phyloP scores from a whole-genome alignment of 768 basidiomycete genomes.

The Russula compacta region DNA sequence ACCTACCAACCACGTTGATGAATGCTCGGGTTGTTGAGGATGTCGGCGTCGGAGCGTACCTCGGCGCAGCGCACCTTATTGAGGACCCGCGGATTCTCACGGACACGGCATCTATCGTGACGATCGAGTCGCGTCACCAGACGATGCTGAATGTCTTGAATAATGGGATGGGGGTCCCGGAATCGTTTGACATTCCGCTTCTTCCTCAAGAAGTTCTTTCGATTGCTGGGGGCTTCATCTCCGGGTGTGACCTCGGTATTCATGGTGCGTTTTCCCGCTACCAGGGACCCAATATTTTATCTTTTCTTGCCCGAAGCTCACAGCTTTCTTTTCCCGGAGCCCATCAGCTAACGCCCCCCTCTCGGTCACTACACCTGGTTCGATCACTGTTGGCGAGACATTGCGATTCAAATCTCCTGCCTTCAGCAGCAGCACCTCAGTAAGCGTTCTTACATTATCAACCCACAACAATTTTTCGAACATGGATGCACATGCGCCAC shows the following conservation, averaged over 20 bases:
- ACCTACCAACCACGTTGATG: conserved; percentile 61
- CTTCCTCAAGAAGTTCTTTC: conserved; percentile 62
- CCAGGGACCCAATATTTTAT: accelerated
- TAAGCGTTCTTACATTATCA: conserved; percentile 22
- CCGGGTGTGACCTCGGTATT: conserved; percentile 56
- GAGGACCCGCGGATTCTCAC: conserved; percentile 50
- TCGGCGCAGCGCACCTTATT: conserved; percentile 60
- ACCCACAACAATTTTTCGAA: neutral
- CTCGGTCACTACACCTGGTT: conserved; percentile 51
- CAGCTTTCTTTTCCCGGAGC: too few species aligned
- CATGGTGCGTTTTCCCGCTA: conserved; percentile 32
- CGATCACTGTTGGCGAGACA: conserved; percentile 45
- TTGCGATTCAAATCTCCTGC: conserved; percentile 53
- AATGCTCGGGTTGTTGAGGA: conserved; percentile 72
- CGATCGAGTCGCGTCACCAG: conserved; percentile 76
- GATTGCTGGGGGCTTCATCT: conserved; percentile 58
- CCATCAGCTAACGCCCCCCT: conserved; percentile 53
- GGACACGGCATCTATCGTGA: conserved; percentile 62
- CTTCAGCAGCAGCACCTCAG: conserved; percentile 41
- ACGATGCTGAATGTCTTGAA: conserved; percentile 66
- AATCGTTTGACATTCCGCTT: conserved; percentile 65
- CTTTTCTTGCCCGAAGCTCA: neutral
- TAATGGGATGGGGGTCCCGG: conserved; percentile 50
- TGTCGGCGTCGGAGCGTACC: conserved; percentile 71
- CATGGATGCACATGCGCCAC: neutral